Conservation (phyloP, 805 yeast genomes). For the Ogataea zsoltii region DNA sequence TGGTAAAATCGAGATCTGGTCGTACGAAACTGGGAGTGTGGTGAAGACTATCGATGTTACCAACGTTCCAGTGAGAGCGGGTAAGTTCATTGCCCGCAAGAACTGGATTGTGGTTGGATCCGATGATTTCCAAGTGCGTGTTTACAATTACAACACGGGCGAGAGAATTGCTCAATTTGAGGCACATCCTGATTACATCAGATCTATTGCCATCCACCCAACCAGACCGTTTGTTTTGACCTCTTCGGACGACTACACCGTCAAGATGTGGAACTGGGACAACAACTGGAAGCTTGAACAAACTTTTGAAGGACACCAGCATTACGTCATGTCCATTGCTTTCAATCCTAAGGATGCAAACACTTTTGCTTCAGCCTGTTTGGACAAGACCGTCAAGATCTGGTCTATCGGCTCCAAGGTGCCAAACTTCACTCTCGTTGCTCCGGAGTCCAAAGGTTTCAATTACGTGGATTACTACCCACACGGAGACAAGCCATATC, state of each 20-base stretch:
- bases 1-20: slow-evolving; percentile 91
- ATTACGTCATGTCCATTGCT: slow-evolving; percentile 90
- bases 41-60: slow-evolving; percentile 92
- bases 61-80: slow-evolving; percentile 95
- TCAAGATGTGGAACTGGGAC: slow-evolving; percentile 98
- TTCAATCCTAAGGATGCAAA: slow-evolving; percentile 97
- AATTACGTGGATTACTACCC: slow-evolving; percentile 97
- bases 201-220: slow-evolving; percentile 93
- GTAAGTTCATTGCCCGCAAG: slow-evolving; percentile 91
- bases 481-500: slow-evolving; percentile 93
- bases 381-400: slow-evolving; percentile 93
- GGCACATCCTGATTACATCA: slow-evolving; percentile 96
- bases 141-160: slow-evolving; percentile 92
- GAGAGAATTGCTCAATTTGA: slow-evolving; percentile 94
- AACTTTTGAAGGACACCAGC: slow-evolving; percentile 92
- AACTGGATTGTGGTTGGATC: slow-evolving; percentile 97
- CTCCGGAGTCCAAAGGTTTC: slow-evolving; percentile 92
- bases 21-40: slow-evolving; percentile 79
- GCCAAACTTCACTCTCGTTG: slow-evolving; percentile 89
- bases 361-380: slow-evolving; percentile 95
- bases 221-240: slow-evolving; percentile 86
- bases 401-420: slow-evolving; percentile 89
- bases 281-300: slow-evolving; percentile 87
- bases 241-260: slow-evolving; percentile 87
- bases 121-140: slow-evolving; percentile 93